Conservation (phyloP, 805 yeast species). For the Suhomyces emberorum region DNA sequence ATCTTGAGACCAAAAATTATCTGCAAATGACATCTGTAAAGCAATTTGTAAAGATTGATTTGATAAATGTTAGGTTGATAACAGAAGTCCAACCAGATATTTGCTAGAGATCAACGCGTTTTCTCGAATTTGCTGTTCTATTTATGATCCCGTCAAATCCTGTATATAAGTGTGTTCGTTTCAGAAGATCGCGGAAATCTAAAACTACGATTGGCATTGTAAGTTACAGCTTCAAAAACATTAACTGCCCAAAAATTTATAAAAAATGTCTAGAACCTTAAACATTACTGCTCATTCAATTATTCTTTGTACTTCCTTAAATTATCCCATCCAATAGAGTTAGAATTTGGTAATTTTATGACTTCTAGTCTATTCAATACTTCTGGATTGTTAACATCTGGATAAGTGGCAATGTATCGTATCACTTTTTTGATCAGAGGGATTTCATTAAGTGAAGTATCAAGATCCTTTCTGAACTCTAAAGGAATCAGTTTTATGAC, state of each 20-base stretch:
- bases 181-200: too few relatives aligned
- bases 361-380: conserved; percentile 36
- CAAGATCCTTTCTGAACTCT: conserved; percentile 14
- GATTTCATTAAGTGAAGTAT: conserved; percentile 8
- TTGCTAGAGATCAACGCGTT: conserved; percentile 1
- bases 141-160: conserved; percentile 1
- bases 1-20: conserved; percentile 74
- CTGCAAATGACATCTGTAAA: conserved; percentile 58
- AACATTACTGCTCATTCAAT: too few relatives aligned
- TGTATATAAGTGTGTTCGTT: background rate
- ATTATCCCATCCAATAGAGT: conserved; percentile 44
- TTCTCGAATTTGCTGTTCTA: background rate
- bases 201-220: too few relatives aligned
- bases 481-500: conserved; percentile 30
- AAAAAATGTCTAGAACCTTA: too few relatives aligned
- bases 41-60: background rate
- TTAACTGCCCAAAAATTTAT: too few relatives aligned
- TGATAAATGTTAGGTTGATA: background rate
- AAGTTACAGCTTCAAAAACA: too few relatives aligned
- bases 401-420: conserved; percentile 26
- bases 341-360: conserved; percentile 41
- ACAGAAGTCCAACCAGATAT: too few relatives aligned
- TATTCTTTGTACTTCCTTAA: conserved; percentile 28
- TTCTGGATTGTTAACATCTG: conserved; percentile 32
- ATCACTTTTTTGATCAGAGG: conserved; percentile 32